Base-by-base conservation (phyloP, 23 red algal genomes). In the Agarophyton chilense region DNA sequence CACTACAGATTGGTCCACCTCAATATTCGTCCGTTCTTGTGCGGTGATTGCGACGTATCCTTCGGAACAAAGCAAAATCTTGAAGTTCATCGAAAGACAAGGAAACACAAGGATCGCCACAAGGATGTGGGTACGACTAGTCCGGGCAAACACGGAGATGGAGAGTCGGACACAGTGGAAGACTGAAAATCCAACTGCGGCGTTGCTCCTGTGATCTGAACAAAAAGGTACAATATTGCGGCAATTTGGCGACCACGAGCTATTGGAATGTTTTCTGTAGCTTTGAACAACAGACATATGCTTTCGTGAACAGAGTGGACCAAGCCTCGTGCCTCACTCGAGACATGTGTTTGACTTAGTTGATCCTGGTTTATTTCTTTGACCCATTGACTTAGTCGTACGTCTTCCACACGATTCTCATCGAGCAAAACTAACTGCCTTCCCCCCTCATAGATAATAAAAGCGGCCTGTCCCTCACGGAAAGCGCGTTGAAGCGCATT, bases 51-150 rank as follows among this genome's bases (percentile, higher is more conserved):
- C 52, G 88, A 73, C n/a, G 31, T 92, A 13, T 47, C 77, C 17
- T 92, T 92, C 74, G 88, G 88, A 10, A 92, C 88, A 28, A 92
- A 92, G 75, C 88, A 92, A 58, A 92, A 92, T 54, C 55, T 92
- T 29, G 73, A 92, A 39, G 79, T 83, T 50, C 88, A 92, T 61
- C 52, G 79, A 58, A 92, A 62, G 29, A 92, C 88, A 47, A 49
- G 79, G 56, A 83, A 83, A 55, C 88, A 92, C 36, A 67, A 26
- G 41, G 29, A 53, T 38, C 82, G 82, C 26, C 42, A 52, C 4
- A 34, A 68, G 62, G 22, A 24, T 33, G 40, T 70, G 64, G 13
- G 21, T 26, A 70, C 64, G 1, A n/a, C n/a, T n/a, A n/a, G n/a
- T n/a, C 34, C 36, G 13, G 64, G 25, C 55, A 58, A 17, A 58